Conservation (phyloP, 768 basidiomycete species). For the Erythrobasidium yunnanense region DNA sequence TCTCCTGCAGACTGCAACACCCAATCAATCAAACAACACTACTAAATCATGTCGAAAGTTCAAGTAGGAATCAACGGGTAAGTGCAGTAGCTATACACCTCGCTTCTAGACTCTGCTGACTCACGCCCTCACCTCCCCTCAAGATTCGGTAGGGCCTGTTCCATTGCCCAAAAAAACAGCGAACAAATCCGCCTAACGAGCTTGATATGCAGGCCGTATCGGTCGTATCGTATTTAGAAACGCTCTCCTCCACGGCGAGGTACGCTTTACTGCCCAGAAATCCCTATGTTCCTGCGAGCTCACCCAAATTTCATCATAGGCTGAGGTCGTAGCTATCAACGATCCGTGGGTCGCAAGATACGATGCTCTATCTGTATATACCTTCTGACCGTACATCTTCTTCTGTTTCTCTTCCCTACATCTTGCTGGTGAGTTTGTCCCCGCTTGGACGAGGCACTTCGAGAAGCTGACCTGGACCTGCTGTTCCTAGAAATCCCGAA, state of each 20-base stretch:
- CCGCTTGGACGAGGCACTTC: too few species aligned
- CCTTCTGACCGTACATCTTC: background rate
- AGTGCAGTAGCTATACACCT: background rate
- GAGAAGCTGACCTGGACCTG: too few species aligned
- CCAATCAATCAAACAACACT: background rate
- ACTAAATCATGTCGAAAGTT: background rate
- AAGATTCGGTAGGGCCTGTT: background rate
- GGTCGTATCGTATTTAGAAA: conserved; percentile 97
- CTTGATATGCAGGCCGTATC: conserved; percentile 66
- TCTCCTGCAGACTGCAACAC: too few species aligned
- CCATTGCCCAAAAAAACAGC: background rate
- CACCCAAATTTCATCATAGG: too few species aligned
- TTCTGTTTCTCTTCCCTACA: background rate
- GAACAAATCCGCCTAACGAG: background rate
- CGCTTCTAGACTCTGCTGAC: background rate
- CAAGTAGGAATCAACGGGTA: conserved; percentile 20
- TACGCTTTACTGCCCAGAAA: conserved; percentile 41
- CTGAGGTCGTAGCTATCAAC: conserved; percentile 70
- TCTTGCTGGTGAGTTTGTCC: background rate
- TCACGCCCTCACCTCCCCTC: background rate
- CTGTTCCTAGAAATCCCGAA: too few species aligned
- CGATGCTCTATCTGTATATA: background rate
- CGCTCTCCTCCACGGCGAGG: conserved; percentile 61
- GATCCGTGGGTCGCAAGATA: conserved; percentile 20
- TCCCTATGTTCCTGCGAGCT: too few species aligned